Evolutionary conservation across 192 early-diverging fungal genomes (phyloP), one percentile per base, ranked within the genome.

Genomic region (Backusella liffmaniae): DNA sequence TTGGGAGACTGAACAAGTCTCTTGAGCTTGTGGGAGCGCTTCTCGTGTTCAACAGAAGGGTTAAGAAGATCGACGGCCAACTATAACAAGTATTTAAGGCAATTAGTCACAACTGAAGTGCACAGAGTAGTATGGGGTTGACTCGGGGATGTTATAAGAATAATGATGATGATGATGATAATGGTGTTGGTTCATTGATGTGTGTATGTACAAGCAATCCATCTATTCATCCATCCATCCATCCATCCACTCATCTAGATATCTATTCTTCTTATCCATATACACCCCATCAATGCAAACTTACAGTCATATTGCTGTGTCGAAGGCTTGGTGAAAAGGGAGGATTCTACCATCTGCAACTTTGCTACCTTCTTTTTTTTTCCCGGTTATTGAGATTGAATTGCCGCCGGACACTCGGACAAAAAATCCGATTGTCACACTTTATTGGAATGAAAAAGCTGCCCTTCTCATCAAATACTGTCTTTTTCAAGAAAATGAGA

Each of bases 1-100:
- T 99, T 94, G 56, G 96, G 89, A 70, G 79, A 78, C 68, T 90
- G 89, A 30, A 91, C 82, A 26, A 90, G 76, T 59, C 89, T 77
- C 87, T 90, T 91, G 53, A 91, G 84, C 81, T 90, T 90, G 86
- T 90, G 89, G 30, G 83, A 77, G 26, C 90, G 89, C 79, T 88
- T 86, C 86, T 97, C 91, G 81, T 84, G 84, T 74, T 90, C 85
- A 67, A 87, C 82, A 75, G 92, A 88, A 67, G 97, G 97, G 91
- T 98, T 96, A 67, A 98, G 90, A 79, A 98, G 94, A 84, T 98
- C 97, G 82, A 95, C 89, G 78, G 96, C 94, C 76, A 98, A 90
- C 94, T 91, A 87, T 34, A 34, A 13, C 41, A 41, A 62, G 7
- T n/a, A 41, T 51, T 34, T 62, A 5, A 10, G 1, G 7, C 37